Percentiles rank a stretch among this genome's conserved stretches.
These are phyloP conservation scores for Cicer pinnatifidum DNA, from an alignment of 306 rosid species.

Conservation along the genomic window DNA sequence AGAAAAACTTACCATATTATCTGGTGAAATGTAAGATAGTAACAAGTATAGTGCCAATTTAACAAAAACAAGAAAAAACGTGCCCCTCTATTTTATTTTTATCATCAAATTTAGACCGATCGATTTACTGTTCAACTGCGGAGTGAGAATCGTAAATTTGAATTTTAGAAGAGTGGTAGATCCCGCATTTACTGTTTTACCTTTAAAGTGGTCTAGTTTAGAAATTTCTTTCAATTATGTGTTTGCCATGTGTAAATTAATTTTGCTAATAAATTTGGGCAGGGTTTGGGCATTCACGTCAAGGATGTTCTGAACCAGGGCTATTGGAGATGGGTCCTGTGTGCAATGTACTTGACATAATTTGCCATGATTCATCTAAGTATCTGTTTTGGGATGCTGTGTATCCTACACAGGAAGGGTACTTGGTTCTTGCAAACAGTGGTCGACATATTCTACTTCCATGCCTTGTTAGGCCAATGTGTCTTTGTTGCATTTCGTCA, in stretches of 20 bases:
- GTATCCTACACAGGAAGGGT: conserved; percentile 50
- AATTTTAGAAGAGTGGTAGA: no score
- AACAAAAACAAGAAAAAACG: no score
- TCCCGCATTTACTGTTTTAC: no score
- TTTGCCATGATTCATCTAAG: conserved; percentile 50
- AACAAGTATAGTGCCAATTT: no score
- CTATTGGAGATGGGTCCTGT: conserved; percentile 48
- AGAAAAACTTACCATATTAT: no score
- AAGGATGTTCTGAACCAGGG: conserved; percentile 69
- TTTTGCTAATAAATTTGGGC: conserved; percentile 19
- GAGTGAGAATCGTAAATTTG: no score
- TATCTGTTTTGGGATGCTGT: conserved; percentile 58
- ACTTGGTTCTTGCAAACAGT: conserved; percentile 27
- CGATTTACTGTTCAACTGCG: no score
- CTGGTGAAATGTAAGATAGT: no score
- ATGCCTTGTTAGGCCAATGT: conserved; percentile 19
- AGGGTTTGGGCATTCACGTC: conserved; percentile 46
- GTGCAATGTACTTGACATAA: conserved; percentile 40
- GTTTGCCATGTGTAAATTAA: background rate
- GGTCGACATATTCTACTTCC: conserved; percentile 20
- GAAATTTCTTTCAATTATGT: background rate
- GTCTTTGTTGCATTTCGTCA: background rate
- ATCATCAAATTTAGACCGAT: no score
- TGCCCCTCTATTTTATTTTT: no score
- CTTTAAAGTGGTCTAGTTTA: no score